phyloP scores from a whole-genome alignment of 805 yeast species.

The Schizosaccharomyces octosporus region DNA sequence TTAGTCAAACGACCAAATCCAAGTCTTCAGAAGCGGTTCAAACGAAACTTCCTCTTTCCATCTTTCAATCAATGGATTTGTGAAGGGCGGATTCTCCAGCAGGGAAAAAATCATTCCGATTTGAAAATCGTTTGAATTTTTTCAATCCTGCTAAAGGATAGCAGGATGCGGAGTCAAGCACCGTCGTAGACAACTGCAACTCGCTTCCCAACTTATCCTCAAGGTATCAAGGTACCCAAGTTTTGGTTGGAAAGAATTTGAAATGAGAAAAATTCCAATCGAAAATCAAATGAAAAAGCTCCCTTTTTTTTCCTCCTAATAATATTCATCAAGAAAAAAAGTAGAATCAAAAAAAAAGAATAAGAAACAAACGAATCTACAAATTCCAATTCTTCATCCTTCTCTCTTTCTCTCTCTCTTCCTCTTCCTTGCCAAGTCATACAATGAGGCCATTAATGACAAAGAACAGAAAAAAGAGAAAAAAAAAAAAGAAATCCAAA shows the following conservation, averaged over 20 bases:
- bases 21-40: not conserved
- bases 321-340: too few relatives aligned
- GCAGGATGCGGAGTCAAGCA: not conserved
- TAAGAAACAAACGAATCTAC: too few relatives aligned
- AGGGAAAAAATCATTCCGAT: not conserved
- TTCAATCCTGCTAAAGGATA: not conserved
- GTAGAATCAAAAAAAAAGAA: too few relatives aligned
- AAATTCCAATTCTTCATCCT: too few relatives aligned
- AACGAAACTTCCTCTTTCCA: not conserved
- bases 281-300: too few relatives aligned
- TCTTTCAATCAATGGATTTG: not conserved
- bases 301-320: too few relatives aligned
- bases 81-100: not conserved
- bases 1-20: slow-evolving; percentile 1
- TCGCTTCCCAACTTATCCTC: not conserved
- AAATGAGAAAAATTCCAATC: too few relatives aligned
- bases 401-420: not conserved
- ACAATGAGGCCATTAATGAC: too few relatives aligned
- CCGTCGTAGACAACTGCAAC: not conserved
- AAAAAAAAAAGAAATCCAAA: too few relatives aligned
- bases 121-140: not conserved
- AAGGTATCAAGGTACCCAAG: not conserved
- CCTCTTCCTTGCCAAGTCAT: too few relatives aligned
- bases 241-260: not conserved
- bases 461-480: not conserved